phyloP scores from a whole-genome alignment of 2,329 filamentous ascomycete genomes.

The Ophiostoma sp. region DNA sequence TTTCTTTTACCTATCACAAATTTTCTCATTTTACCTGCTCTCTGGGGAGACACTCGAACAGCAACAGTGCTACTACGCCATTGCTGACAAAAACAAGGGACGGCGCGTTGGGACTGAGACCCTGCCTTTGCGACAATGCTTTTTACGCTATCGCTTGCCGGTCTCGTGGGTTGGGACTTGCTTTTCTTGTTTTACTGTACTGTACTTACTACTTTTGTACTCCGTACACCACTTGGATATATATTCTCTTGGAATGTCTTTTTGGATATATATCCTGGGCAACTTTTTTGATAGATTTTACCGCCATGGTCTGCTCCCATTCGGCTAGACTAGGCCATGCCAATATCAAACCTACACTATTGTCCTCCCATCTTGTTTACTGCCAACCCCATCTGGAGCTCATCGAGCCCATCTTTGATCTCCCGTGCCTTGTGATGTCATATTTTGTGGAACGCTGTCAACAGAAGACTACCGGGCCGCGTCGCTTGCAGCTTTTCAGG shows the following conservation, averaged over 20 bases:
- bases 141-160: slow-evolving; percentile 31
- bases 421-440: background rate
- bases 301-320: background rate
- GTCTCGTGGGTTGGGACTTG: slow-evolving; percentile 29
- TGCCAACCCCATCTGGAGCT: background rate
- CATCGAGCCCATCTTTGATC: background rate
- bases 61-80: slow-evolving; percentile 59
- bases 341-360: background rate
- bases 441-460: background rate
- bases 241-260: background rate
- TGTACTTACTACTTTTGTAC: background rate
- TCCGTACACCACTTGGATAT: background rate
- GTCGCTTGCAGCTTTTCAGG: background rate
- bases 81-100: slow-evolving; percentile 41
- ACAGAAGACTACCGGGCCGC: background rate
- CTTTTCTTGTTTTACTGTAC: background rate
- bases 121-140: slow-evolving; percentile 32
- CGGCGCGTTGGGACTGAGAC: slow-evolving; percentile 43
- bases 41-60: slow-evolving; percentile 42
- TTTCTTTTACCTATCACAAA: background rate
- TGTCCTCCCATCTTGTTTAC: background rate
- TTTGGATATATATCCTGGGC: background rate
- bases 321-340: background rate
- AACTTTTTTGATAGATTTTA: background rate
- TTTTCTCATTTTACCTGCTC: background rate